Percentiles rank a stretch among this genome's conserved stretches.
phyloP scores from a whole-genome alignment of 2,329 filamentous ascomycete species.

The Ophiobolus disseminans region DNA sequence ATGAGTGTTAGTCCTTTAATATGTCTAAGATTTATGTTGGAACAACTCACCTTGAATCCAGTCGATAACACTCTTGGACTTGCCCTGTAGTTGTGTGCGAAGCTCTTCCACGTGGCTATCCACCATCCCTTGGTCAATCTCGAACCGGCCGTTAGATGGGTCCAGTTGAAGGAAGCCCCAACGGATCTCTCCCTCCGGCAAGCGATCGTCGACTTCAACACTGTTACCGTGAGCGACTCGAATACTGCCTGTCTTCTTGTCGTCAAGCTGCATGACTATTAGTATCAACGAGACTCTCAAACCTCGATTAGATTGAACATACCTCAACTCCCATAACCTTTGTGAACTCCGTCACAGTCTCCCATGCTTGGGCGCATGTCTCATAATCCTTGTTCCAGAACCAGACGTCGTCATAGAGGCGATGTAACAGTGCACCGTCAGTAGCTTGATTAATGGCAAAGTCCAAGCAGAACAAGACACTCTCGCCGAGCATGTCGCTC shows the following conservation, averaged over 20 bases:
- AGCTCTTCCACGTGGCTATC: conserved; percentile 41
- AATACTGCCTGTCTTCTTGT: conserved; percentile 52
- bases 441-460: conserved; percentile 54
- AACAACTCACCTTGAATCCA: conserved; percentile 35
- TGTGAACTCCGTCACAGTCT: conserved; percentile 52
- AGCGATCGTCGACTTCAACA: conserved; percentile 23
- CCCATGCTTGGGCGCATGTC: conserved; percentile 54
- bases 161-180: conserved; percentile 44
- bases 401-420: conserved; percentile 60
- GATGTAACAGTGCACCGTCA: conserved; percentile 52
- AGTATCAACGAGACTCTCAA: neutral
- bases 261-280: conserved; percentile 43
- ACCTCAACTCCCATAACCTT: conserved; percentile 52
- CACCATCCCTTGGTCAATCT: conserved; percentile 44
- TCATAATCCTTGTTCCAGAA: conserved; percentile 54
- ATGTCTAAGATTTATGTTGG: no score
- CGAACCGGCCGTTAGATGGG: conserved; percentile 34
- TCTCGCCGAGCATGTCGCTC: conserved; percentile 57
- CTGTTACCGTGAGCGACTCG: conserved; percentile 33
- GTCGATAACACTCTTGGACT: conserved; percentile 42
- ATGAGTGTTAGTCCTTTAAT: no score
- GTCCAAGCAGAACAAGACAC: conserved; percentile 58
- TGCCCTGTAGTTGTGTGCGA: conserved; percentile 35
- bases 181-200: conserved; percentile 39
- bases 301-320: neutral